Evolutionary conservation across 2,329 filamentous ascomycete genomes (phyloP).

Genomic region (Hymenoscyphus fraxineus): DNA sequence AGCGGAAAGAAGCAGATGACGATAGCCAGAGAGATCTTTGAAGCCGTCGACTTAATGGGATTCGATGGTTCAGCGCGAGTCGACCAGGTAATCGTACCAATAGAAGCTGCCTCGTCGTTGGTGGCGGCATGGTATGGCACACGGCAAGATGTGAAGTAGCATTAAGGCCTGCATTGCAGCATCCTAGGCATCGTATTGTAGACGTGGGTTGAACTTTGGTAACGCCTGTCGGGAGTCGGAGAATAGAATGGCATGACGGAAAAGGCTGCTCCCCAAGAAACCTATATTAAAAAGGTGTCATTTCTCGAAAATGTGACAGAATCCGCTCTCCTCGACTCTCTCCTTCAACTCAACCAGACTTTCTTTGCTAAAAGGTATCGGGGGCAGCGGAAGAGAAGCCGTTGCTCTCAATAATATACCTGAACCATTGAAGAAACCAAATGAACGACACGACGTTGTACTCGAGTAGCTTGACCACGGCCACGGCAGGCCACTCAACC

Average conservation of each 20-base stretch:
- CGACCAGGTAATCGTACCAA: neutral
- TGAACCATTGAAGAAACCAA: neutral
- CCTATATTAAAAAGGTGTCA: neutral
- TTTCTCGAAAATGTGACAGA: neutral
- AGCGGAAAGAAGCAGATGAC: neutral
- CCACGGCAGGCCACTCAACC: neutral
- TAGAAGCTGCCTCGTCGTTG: neutral
- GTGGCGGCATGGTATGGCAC: neutral
- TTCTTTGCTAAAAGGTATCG: neutral
- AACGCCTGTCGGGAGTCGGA: constrained; percentile 1
- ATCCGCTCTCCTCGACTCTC: neutral
- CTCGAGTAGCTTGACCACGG: no score
- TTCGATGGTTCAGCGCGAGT: neutral
- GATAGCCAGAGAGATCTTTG: neutral
- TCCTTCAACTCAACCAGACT: neutral
- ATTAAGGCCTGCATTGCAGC: neutral
- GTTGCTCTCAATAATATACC: neutral
- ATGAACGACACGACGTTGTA: no score
- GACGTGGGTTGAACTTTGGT: neutral
- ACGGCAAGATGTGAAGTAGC: neutral
- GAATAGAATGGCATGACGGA: neutral
- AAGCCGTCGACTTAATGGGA: neutral
- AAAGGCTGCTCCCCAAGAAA: neutral
- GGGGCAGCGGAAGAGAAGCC: neutral
- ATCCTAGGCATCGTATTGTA: neutral